Base-by-base conservation (phyloP, 352 stramenopile genomes). In the Hyaloperonospora arabidopsidis region DNA sequence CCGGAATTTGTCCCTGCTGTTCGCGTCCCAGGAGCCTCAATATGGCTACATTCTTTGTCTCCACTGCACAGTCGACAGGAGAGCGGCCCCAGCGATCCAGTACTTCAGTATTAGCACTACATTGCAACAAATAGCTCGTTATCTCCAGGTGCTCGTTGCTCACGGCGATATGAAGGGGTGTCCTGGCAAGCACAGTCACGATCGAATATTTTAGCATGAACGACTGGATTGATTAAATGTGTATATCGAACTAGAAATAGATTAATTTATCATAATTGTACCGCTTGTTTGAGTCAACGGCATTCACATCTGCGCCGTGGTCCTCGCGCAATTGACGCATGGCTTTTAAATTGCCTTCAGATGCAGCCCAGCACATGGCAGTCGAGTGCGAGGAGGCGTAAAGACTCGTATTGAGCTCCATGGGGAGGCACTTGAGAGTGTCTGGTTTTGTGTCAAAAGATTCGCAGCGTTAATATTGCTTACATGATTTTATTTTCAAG, bases 251-350 rank as follows among this genome's bases (percentile, higher is more conserved):
- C 32, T 7, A 38, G 32, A 38, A 7, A 38, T n/a, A n/a, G n/a
- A 38, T 7, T 38, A 38, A 38, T 38, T 38, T 13, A 38, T 7
- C 13, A 38, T 13, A 38, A 38, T 14, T 28, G 4, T 68, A 91
- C 81, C 81, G 70, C 46, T 80, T 83, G 60, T 91, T 77, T 50
- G 88, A 87, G 60, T 91, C 81, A n/a, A 64, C 67, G 15, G 71
- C 67, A 52, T 89, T 89, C 17, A 91, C 76, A 52, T 91, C 74
- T 5, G 65, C 76, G 18, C 75, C 79, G 57, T 85, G 73, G n/a
- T 72, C 63, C 39, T 82, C 73, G 22, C 68, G 61, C 29, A 89
- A 58, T 1, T 64, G 65, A n/a, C 73, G 66, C 57, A 91, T 74
- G 23, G 82, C 67, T 23, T 74, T 73, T 14, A 87, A 41, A 51